phyloP scores from a whole-genome alignment of 331 rosid genomes.

The Pyracantha coccinea region DNA sequence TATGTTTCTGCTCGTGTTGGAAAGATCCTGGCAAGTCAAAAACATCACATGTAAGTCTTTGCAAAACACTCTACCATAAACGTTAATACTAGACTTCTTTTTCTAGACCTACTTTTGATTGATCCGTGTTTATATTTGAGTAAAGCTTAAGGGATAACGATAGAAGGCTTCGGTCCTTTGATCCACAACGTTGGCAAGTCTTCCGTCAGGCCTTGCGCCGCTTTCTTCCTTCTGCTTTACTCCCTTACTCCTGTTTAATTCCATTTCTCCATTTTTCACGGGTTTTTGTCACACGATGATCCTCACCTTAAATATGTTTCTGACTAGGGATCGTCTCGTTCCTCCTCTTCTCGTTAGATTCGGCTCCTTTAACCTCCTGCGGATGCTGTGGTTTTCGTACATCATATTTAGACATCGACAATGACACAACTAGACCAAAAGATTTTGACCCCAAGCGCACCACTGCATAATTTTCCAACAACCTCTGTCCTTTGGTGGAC shows the following conservation, averaged over 20 bases:
- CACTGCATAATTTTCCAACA: too few relatives aligned
- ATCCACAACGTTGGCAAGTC: neutral
- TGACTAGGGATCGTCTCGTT: too few relatives aligned
- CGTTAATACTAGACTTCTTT: neutral
- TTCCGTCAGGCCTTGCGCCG: too few relatives aligned
- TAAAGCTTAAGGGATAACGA: too few relatives aligned
- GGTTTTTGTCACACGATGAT: too few relatives aligned
- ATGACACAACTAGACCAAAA: neutral
- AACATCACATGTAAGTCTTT: neutral
- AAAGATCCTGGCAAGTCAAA: conserved; percentile 12
- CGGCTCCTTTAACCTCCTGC: too few relatives aligned
- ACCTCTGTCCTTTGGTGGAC: too few relatives aligned
- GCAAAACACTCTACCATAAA: neutral
- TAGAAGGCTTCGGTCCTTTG: neutral
- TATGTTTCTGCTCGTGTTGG: conserved; percentile 9
- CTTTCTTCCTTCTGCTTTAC: neutral
- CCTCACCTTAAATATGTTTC: too few relatives aligned
- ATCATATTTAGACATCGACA: neutral
- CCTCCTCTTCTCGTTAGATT: too few relatives aligned
- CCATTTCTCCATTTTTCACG: too few relatives aligned
- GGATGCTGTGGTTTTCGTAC: too few relatives aligned
- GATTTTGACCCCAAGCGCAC: neutral
- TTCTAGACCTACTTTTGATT: neutral
- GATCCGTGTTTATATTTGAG: neutral
- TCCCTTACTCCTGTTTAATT: neutral